Evolutionary conservation across 225 moss, liverwort and hornwort genomes (phyloP), one percentile per base, ranked within the genome.

Genomic region (Sphagnum contortum): DNA sequence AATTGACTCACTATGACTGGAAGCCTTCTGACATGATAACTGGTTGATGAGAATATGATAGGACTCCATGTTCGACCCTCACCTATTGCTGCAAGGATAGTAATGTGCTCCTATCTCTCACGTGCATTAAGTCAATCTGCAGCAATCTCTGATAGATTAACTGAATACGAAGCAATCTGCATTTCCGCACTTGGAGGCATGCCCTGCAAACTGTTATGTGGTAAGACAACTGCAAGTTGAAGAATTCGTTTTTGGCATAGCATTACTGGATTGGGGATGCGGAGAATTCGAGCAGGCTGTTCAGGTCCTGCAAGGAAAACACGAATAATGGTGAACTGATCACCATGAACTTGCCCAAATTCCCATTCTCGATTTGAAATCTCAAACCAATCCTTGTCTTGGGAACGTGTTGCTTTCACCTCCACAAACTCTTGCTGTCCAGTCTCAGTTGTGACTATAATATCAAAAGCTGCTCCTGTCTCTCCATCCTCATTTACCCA

Each of bases 301-400:
- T 72, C 81, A 4, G 70, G 69, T 57, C 56, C 51, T 45, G 83
- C 80, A 44, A 91, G 82, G 56, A 88, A 76, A 5, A 94, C 87
- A 69, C 94, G 83, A 4, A 94, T 76, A 10, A 94, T 79, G 9
- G 89, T 85, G 72, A 85, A 94, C 12, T 75, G 68, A 47, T 94
- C 86, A 2, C 85, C 83, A 60, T 91, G 87, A 3, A 73, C 48
- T 63, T 76, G 74, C 0, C 91, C 94, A 51, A 94, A 94, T 53
- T 94, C 94, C 91, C 91, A 94, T 71, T 94, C 91, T 4, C 86
- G 87, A 46, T 87, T 79, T 7, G 94, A 94, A 52, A 94, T 86
- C 73, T 94, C 94, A 63, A 94, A 94, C 94, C 94, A 94, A 66
- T 94, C 91, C 84, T 94, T 94, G 7, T 83, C 85, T 8, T 74